Percentiles rank a stretch among this genome's conserved stretches.
These are phyloP conservation scores for Mucor irregularis DNA, from an alignment of 371 early-diverging fungal genomes.

Conservation along the genomic window DNA sequence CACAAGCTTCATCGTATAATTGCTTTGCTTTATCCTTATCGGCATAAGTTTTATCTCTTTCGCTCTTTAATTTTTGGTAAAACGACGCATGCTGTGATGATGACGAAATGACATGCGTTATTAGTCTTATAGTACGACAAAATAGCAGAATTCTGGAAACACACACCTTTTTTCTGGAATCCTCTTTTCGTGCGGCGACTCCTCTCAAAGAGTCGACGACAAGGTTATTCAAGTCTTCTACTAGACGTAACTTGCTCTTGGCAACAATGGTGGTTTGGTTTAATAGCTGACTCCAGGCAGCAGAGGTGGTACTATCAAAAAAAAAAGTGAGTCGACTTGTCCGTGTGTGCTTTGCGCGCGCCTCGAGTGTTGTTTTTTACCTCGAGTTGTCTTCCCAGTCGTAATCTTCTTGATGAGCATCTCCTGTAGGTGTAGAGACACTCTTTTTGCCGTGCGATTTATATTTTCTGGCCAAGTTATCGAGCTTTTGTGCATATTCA, in stretches of 20 bases:
- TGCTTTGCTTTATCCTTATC: conserved; percentile 76
- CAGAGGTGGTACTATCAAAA: conserved; percentile 11
- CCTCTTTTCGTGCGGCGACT: conserved; percentile 63
- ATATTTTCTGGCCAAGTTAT: conserved; percentile 66
- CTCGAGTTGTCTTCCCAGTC: conserved; percentile 40
- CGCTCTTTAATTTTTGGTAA: conserved; percentile 61
- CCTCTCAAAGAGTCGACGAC: conserved; percentile 64
- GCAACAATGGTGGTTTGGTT: conserved; percentile 61
- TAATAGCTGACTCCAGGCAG: conserved; percentile 60
- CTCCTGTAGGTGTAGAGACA: background rate
- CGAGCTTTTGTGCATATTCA: conserved; percentile 77
- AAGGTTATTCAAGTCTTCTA: conserved; percentile 56
- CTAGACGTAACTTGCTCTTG: conserved; percentile 51
- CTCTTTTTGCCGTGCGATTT: conserved; percentile 20
- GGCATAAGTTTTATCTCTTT: conserved; percentile 62
- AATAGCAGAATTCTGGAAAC: too few relatives aligned
- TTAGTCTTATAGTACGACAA: too few relatives aligned
- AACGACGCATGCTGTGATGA: conserved; percentile 74
- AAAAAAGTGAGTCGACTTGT: background rate
- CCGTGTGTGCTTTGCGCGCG: too few relatives aligned
- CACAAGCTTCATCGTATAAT: conserved; percentile 71
- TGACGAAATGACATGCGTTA: too few relatives aligned
- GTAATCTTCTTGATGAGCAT: conserved; percentile 27
- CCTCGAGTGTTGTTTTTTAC: too few relatives aligned
- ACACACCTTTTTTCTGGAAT: conserved; percentile 72